A percentile compares a stretch with the other conserved stretches of the same genome.
Evolutionary conservation across 176 grass and related monocot genomes (phyloP).

Genomic region (Oryza brachyantha): DNA sequence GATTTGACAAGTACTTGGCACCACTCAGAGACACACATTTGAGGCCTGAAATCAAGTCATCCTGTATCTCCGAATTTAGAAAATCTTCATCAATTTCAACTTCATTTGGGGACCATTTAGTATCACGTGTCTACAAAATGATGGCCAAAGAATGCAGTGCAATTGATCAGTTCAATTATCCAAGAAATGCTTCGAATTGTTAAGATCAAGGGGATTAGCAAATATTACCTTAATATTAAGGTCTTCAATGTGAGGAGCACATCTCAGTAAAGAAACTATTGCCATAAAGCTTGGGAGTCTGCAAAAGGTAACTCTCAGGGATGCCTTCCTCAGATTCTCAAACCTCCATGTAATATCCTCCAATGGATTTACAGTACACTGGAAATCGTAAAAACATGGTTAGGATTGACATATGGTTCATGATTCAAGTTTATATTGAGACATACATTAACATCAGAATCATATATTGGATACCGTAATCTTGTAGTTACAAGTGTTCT

Average conservation of each 20-base stretch:
- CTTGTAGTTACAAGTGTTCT: too few species aligned
- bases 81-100: not conserved
- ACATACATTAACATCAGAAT: not conserved
- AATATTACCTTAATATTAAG: not conserved
- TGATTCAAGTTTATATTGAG: not conserved
- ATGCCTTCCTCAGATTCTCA: not conserved
- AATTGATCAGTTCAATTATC: not conserved
- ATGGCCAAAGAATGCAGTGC: not conserved
- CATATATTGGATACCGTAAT: too few species aligned
- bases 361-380: not conserved
- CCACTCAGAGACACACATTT: not conserved
- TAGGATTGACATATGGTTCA: not conserved
- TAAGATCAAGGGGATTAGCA: not conserved
- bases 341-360: not conserved
- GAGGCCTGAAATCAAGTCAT: constrained; percentile 1
- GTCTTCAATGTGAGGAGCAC: not conserved
- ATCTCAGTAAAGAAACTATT: not conserved
- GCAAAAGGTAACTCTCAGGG: not conserved
- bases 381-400: not conserved
- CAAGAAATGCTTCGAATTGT: not conserved
- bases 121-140: not conserved
- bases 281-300: not conserved
- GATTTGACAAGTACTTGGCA: not conserved
- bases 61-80: not conserved
- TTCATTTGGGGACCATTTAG: too few species aligned